These are phyloP conservation scores for Thuja plicata DNA, from an alignment of 83 land plant genomes.

Conservation along the genomic window DNA sequence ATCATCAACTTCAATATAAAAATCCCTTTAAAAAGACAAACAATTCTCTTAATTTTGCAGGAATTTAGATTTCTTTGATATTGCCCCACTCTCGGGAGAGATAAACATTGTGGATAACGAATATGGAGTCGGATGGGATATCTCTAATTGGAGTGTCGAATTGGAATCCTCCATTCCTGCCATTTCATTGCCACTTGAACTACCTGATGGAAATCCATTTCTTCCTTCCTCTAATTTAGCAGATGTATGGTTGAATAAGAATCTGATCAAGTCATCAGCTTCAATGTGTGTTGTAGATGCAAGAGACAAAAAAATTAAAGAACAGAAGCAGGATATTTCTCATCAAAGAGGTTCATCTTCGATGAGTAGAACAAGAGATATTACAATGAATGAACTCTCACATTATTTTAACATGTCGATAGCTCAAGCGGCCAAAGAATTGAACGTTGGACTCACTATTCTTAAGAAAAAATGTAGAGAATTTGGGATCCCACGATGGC, in stretches of 20 bases:
- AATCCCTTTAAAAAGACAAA: no score
- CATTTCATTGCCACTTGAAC: no score
- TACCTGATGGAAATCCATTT: not conserved
- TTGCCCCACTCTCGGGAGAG: not conserved
- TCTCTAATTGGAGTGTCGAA: not conserved
- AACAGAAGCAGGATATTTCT: not conserved
- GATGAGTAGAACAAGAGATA: constrained; percentile 5
- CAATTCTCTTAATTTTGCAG: not conserved
- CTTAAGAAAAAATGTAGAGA: constrained; percentile 79
- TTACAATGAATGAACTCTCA: constrained; percentile 31
- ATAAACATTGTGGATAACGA: not conserved
- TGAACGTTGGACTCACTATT: constrained; percentile 71
- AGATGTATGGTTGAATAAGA: no score
- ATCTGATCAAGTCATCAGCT: no score
- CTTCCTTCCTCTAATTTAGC: not conserved
- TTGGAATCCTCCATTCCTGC: not conserved
- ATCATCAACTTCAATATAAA: not conserved
- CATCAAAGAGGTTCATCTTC: not conserved
- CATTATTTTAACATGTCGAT: constrained; percentile 77
- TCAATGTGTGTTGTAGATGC: no score
- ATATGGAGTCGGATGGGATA: not conserved
- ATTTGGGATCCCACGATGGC: constrained; percentile 71
- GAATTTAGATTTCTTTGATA: not conserved
- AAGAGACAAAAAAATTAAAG: not conserved
- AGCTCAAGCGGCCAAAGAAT: constrained; percentile 72